phyloP scores from a whole-genome alignment of 2,329 filamentous ascomycete genomes.

The Venturia nashicola region DNA sequence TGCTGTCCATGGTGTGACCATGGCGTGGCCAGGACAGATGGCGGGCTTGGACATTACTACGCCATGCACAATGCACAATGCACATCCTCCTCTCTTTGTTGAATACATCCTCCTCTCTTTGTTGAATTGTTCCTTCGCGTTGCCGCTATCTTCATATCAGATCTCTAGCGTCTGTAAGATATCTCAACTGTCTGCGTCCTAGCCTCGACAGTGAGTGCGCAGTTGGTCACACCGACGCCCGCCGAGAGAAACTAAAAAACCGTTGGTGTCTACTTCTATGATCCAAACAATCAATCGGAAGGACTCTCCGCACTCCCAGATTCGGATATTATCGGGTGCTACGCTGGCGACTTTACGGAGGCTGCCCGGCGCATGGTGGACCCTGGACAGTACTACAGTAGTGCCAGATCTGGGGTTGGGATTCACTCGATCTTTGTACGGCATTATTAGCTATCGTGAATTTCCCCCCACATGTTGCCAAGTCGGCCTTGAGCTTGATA shows the following conservation, averaged over 20 bases:
- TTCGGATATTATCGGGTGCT: neutral
- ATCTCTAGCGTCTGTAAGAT: neutral
- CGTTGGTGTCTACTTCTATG: neutral
- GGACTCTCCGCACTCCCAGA: neutral
- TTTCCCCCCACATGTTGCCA: neutral
- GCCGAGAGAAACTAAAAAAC: neutral
- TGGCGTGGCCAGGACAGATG: neutral
- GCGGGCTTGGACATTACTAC: neutral
- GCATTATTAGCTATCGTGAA: neutral
- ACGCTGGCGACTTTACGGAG: neutral
- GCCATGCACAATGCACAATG: neutral
- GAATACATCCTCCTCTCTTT: neutral
- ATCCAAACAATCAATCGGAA: neutral
- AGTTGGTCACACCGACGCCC: neutral
- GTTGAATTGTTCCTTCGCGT: neutral
- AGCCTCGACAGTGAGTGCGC: neutral
- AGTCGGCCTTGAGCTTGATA: neutral
- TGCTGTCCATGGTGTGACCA: neutral
- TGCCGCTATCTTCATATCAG: neutral
- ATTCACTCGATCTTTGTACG: neutral
- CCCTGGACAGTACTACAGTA: neutral
- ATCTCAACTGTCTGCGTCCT: no score
- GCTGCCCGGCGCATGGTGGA: neutral
- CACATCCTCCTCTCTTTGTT: neutral
- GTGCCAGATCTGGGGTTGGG: neutral